Conservation (phyloP, 768 basidiomycete species). For the Naganishia randhawae region DNA sequence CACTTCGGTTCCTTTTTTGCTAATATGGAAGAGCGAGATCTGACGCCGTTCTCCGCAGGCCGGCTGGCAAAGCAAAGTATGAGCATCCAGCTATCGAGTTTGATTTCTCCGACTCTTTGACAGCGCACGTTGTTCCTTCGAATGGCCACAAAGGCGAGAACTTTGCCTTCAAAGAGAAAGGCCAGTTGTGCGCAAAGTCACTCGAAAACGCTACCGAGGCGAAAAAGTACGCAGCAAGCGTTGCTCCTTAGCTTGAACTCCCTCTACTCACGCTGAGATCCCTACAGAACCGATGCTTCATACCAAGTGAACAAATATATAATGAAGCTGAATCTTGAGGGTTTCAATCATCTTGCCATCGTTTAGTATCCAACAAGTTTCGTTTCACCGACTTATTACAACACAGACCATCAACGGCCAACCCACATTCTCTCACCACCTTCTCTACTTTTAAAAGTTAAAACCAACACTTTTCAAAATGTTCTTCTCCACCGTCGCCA, state of each 20-base stretch:
- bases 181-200: conserved; percentile 1
- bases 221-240: background rate
- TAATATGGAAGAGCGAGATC: background rate
- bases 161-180: background rate
- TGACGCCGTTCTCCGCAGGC: background rate
- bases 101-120: background rate
- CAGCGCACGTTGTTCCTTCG: background rate
- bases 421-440: conserved; percentile 7
- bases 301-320: background rate
- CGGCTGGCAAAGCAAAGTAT: background rate
- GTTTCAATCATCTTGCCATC: background rate
- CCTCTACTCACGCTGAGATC: too few species aligned
- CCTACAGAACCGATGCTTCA: background rate
- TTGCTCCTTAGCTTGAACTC: too few species aligned
- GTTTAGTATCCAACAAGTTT: conserved; percentile 8
- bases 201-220: conserved; percentile 1
- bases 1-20: background rate
- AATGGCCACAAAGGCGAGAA: background rate
- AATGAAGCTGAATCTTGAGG: background rate
- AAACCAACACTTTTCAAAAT: background rate
- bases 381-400: conserved; percentile 16
- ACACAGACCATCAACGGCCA: conserved; percentile 12
- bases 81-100: too few species aligned
- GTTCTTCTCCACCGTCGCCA: conserved; percentile 33
- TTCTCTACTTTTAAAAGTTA: conserved; percentile 15